These are phyloP conservation scores for Wakefieldia striispora DNA, from an alignment of 768 basidiomycete genomes.

Conservation along the genomic window DNA sequence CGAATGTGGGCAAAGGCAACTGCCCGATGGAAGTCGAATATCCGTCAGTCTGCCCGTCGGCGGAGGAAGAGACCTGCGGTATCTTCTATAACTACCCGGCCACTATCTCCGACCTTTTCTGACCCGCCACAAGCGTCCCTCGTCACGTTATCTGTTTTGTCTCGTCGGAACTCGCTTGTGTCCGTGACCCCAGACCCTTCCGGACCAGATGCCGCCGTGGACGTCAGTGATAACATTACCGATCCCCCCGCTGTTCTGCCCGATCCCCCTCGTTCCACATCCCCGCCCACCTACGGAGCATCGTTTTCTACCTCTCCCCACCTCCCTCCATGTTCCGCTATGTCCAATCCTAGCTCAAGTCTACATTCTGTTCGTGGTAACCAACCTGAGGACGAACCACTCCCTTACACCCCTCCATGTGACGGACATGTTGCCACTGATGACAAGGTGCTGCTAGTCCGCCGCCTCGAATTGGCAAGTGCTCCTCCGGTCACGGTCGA, in stretches of 20 bases:
- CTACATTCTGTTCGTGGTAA: slow-evolving; percentile 3
- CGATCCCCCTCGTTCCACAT: slow-evolving; percentile 24
- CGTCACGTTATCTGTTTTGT: slow-evolving; percentile 12
- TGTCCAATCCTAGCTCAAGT: slow-evolving; percentile 4
- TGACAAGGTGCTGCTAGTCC: slow-evolving; percentile 58
- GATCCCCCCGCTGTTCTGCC: slow-evolving; percentile 2
- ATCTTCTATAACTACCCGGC: slow-evolving; percentile 5
- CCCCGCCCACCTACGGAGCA: slow-evolving; percentile 47
- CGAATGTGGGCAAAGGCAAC: slow-evolving; percentile 65
- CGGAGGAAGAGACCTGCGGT: slow-evolving; percentile 35
- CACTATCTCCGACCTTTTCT: slow-evolving; percentile 19
- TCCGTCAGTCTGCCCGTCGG: slow-evolving; percentile 58
- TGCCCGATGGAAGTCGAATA: slow-evolving; percentile 66
- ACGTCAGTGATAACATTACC: background rate
- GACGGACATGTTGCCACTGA: slow-evolving; percentile 65
- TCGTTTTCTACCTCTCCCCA: slow-evolving; percentile 18
- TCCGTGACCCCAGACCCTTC: slow-evolving; percentile 8
- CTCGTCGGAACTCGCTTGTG: slow-evolving; percentile 30
- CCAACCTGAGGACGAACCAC: slow-evolving; percentile 15
- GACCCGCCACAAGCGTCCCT: slow-evolving; percentile 10
- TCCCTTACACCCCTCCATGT: slow-evolving; percentile 31
- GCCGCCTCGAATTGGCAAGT: slow-evolving; percentile 50
- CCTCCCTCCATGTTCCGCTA: slow-evolving; percentile 1
- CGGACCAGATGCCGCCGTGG: background rate
- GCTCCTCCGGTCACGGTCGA: slow-evolving; percentile 40